Conservation (phyloP, 108 stramenopile genomes). For the Aurantiochytrium sp. region DNA sequence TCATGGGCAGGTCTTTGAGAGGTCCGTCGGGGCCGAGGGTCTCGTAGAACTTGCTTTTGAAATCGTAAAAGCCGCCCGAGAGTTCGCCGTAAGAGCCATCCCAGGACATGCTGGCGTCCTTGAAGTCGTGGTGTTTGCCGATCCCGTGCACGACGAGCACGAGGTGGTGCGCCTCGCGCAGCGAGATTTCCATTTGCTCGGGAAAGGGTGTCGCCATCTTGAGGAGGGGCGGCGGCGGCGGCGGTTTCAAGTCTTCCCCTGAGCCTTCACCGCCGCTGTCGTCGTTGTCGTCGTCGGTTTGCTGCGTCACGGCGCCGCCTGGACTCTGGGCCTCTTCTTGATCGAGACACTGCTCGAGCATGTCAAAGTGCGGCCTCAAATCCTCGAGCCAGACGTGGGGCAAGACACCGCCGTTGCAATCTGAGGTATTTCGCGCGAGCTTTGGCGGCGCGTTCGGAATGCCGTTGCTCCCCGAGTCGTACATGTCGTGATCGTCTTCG, state of each 20-base stretch:
- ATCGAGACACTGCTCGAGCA: not conserved
- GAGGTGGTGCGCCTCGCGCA: not conserved
- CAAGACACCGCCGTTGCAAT: not conserved
- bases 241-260: no score
- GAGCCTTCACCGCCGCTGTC: no score
- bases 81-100: not conserved
- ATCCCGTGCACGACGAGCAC: not conserved
- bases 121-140: not conserved
- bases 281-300: no score
- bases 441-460: not conserved
- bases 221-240: no score
- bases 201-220: not conserved
- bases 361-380: not conserved
- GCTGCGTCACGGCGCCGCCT: no score
- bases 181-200: not conserved
- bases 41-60: slow-evolving; percentile 2
- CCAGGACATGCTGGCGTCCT: not conserved
- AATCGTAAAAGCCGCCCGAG: slow-evolving; percentile 2
- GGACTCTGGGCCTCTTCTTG: no score
- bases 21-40: not conserved
- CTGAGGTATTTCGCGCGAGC: not conserved
- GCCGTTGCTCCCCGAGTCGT: no score
- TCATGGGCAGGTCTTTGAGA: not conserved
- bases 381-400: not conserved
- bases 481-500: no score